Evolutionary conservation across 805 yeast genomes (phyloP), one percentile per base, ranked within the genome.

Genomic region (Saturnispora silvae): DNA sequence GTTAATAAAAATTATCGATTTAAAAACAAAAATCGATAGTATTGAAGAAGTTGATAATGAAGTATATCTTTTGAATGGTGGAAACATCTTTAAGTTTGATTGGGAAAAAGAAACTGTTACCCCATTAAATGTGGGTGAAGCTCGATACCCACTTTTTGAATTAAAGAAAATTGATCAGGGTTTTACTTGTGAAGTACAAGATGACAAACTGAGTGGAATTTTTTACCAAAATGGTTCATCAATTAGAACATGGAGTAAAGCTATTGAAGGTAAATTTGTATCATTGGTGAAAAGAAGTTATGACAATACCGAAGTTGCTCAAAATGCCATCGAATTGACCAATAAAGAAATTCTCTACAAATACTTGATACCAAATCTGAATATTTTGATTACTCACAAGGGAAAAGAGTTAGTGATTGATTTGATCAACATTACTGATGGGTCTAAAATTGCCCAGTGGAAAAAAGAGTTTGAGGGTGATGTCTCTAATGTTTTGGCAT

Each of bases 341-440:
- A 77, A 81, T 47, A 70, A 84, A 51, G 65, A 77, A 1, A 89
- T 84, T 1, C 59, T 85, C 28, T 85, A 87, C 70, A 92, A 89
- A 57, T 87, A 81, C 54, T 59, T 87, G 42, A 68, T 81, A 49
- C 94, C 94, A 16, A 75, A 82, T 48, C 68, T 77, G 3, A 59
- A 77, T 1, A 53, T 64, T 7, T 48, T 40, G 14, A 16, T 37
- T 2, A 34, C 41, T 1, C 6, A 4, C 4, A 27, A 15, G 14
- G 23, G n/a, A 5, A 19, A 15, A 1, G 20, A 11, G 26, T 18
- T 47, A 0, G 32, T 27, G 0, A 48, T 85, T 11, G 64, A 72
- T 42, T 51, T 89, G 4, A 40, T 85, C 24, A 92, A 89, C 52
- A 64, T 75, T 1, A 61, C 81, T 4, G 71, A 82, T 1, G 97